A percentile compares a stretch with the other conserved stretches of the same genome.
Conservation (phyloP, 202 grass and related monocot genomes). For the Elaeis oleifera region DNA sequence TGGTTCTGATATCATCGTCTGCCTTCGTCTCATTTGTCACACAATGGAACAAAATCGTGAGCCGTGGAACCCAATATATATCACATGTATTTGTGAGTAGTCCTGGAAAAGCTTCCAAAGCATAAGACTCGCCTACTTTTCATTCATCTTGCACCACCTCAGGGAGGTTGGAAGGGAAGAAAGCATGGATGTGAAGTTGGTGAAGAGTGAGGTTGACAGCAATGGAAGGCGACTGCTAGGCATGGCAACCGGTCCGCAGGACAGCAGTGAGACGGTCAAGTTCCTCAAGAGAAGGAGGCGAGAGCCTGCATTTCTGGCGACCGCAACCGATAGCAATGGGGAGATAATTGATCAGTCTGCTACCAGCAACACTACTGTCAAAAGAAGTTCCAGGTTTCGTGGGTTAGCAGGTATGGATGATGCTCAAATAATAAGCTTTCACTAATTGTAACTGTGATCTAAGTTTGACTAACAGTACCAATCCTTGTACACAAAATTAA, state of each 20-base stretch:
- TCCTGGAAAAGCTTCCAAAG: not conserved
- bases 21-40: not conserved
- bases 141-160: not conserved
- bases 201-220: conserved; percentile 45
- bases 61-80: not conserved
- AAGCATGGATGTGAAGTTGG: conserved; percentile 23
- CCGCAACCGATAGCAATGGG: conserved; percentile 3
- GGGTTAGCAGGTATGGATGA: conserved; percentile 48
- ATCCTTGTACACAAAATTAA: too few species aligned
- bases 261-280: conserved; percentile 3
- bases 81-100: not conserved
- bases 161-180: not conserved
- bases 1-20: conserved; percentile 1
- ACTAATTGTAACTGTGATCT: too few species aligned
- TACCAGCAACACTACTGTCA: conserved; percentile 23
- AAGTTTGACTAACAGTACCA: too few species aligned
- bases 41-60: not conserved
- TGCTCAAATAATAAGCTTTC: too few species aligned
- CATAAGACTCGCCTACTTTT: not conserved
- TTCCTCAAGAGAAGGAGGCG: conserved; percentile 33
- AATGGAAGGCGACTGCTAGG: conserved; percentile 1
- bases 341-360: conserved; percentile 26
- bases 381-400: conserved; percentile 61
- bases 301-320: conserved; percentile 25
- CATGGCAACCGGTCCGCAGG: not conserved